Percentiles rank a stretch among this genome's conserved stretches.
These are phyloP conservation scores for Yamadazyma songkhlaensis DNA, from an alignment of 1,139 yeast genomes.

Conservation along the genomic window DNA sequence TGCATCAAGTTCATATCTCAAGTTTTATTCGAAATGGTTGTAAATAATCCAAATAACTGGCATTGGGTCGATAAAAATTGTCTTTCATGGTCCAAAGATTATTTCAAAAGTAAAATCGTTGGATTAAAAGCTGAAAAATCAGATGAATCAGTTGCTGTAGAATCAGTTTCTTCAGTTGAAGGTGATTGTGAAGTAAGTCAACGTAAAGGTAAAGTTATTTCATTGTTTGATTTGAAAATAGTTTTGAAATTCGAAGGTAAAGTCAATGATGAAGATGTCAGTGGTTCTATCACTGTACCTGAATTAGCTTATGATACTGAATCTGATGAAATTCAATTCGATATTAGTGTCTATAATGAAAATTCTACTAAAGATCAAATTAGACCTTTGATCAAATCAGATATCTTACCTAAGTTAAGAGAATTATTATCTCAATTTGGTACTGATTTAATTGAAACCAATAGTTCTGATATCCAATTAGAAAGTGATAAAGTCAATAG, in stretches of 20 bases:
- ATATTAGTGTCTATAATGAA: conserved; percentile 65
- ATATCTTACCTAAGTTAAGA: conserved; percentile 70
- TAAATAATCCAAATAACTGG: conserved; percentile 57
- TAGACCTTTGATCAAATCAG: conserved; percentile 50
- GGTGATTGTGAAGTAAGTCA: conserved; percentile 98
- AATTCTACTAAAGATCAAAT: conserved; percentile 50
- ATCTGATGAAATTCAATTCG: conserved; percentile 80
- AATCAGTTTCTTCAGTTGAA: conserved; percentile 65
- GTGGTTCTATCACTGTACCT: conserved; percentile 79
- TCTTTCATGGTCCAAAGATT: conserved; percentile 81
- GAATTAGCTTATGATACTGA: conserved; percentile 96
- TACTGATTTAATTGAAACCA: conserved; percentile 64
- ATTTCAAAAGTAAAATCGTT: conserved; percentile 60
- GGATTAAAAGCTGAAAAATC: conserved; percentile 45
- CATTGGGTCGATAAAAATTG: conserved; percentile 99
- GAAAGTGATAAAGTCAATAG: conserved; percentile 63
- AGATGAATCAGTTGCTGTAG: conserved; percentile 41
- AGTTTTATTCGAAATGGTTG: conserved; percentile 32
- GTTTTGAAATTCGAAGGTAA: conserved; percentile 60
- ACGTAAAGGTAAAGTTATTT: conserved; percentile 94
- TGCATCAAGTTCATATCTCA: not conserved
- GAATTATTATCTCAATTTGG: conserved; percentile 64
- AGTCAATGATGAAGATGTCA: conserved; percentile 32
- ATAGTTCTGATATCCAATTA: conserved; percentile 87
- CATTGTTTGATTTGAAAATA: conserved; percentile 78